phyloP scores from a whole-genome alignment of 176 grass and related monocot genomes.

The Phoenix dactylifera region DNA sequence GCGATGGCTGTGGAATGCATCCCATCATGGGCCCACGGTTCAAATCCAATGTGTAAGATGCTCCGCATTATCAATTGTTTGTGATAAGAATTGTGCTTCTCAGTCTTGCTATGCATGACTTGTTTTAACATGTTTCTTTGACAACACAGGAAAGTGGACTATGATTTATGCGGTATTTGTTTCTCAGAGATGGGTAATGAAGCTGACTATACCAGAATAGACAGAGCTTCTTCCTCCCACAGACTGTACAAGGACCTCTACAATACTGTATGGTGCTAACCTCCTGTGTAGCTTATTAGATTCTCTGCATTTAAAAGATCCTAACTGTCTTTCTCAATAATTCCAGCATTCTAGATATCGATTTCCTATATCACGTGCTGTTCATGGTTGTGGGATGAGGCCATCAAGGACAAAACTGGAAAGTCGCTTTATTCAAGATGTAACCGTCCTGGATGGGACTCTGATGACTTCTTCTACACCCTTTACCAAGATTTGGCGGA shows the following conservation, averaged over 20 bases:
- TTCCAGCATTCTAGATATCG: conserved; percentile 28
- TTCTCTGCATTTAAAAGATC: too few relatives aligned
- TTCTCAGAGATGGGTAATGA: background rate
- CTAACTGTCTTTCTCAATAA: background rate
- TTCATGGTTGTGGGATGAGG: conserved; percentile 1
- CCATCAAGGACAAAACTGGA: conserved; percentile 46
- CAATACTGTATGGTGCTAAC: too few relatives aligned
- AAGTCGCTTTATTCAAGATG: conserved; percentile 50
- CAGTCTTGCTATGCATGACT: background rate
- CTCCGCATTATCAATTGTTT: background rate
- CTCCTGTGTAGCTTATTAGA: too few relatives aligned
- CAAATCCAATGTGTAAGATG: background rate
- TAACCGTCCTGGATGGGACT: conserved; percentile 74
- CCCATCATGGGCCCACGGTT: background rate
- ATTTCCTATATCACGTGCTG: background rate
- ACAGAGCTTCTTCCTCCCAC: background rate
- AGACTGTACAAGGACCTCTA: background rate
- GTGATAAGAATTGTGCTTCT: background rate
- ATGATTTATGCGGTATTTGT: background rate
- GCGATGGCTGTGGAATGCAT: background rate
- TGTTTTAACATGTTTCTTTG: background rate
- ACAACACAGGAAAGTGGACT: background rate
- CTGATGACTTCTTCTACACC: conserved; percentile 43
- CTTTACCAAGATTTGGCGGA: conserved; percentile 82
- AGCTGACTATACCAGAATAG: background rate